phyloP scores from a whole-genome alignment of 1,284 basidiomycete species.

The Agroathelia rolfsii region DNA sequence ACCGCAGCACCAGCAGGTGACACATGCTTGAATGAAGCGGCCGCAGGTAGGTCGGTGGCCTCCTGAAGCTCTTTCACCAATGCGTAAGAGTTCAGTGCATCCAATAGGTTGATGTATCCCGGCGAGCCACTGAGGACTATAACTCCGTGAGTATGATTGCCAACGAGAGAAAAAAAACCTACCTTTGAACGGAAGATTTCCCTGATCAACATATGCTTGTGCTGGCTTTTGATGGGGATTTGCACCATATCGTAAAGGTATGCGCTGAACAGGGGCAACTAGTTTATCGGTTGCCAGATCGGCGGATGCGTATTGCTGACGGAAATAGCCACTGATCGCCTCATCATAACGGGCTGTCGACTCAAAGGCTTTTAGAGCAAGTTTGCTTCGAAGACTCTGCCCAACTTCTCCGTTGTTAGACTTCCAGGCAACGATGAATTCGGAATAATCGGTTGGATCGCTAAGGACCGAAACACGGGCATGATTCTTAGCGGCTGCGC shows the following conservation, averaged over 20 bases:
- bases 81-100: conserved; percentile 95
- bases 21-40: conserved; percentile 99
- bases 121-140: conserved; percentile 88
- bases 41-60: conserved; percentile 82
- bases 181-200: conserved; percentile 93
- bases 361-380: conserved; percentile 97
- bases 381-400: conserved; percentile 61
- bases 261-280: conserved; percentile 69
- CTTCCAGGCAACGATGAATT: conserved; percentile 74
- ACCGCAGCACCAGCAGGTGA: conserved; percentile 96
- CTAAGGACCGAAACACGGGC: conserved; percentile 87
- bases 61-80: conserved; percentile 91
- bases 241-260: conserved; percentile 89
- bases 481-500: conserved; percentile 99
- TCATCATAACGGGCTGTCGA: conserved; percentile 93
- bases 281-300: conserved; percentile 56
- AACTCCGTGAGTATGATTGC: conserved; percentile 4
- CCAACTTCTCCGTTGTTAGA: conserved; percentile 61
- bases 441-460: conserved; percentile 87
- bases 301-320: conserved; percentile 86
- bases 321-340: conserved; percentile 95
- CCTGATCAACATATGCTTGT: conserved; percentile 88
- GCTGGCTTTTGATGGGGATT: conserved; percentile 99
- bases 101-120: conserved; percentile 98
- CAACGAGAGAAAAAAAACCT: conserved; percentile 12